phyloP scores from a whole-genome alignment of 495 filamentous ascomycete genomes.

The Aspergillus saccharolyticus region DNA sequence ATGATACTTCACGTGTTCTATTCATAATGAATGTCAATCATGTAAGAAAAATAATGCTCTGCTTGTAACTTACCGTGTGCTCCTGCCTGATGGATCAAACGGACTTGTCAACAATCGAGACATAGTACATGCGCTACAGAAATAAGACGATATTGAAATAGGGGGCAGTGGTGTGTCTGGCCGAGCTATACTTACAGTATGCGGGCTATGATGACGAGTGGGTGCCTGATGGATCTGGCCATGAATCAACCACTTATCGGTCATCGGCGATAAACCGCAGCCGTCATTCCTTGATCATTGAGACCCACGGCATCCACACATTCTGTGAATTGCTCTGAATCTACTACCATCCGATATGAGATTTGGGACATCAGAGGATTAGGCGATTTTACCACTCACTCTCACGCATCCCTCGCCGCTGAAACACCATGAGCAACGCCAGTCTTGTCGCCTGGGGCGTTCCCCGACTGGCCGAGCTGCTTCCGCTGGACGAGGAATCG shows the following conservation, averaged over 20 bases:
- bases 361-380: not conserved
- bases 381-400: not conserved
- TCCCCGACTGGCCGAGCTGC: slow-evolving; percentile 66
- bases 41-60: not conserved
- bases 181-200: too few relatives aligned
- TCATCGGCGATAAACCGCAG: not conserved
- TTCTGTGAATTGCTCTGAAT: not conserved
- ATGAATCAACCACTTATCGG: not conserved
- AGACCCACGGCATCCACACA: not conserved
- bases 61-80: not conserved
- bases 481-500: slow-evolving; percentile 79
- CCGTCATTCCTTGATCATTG: not conserved
- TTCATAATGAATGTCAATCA: not conserved
- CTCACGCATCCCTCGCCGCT: not conserved
- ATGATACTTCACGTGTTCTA: not conserved
- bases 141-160: not conserved
- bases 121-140: not conserved
- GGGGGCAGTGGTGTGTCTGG: not conserved
- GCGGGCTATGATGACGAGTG: not conserved
- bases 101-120: too few relatives aligned
- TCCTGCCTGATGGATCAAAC: not conserved
- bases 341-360: not conserved
- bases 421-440: slow-evolving; percentile 12
- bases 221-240: not conserved
- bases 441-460: slow-evolving; percentile 49